Evolutionary conservation across 2,329 filamentous ascomycete genomes (phyloP).

Genomic region (Xylariales sp.): DNA sequence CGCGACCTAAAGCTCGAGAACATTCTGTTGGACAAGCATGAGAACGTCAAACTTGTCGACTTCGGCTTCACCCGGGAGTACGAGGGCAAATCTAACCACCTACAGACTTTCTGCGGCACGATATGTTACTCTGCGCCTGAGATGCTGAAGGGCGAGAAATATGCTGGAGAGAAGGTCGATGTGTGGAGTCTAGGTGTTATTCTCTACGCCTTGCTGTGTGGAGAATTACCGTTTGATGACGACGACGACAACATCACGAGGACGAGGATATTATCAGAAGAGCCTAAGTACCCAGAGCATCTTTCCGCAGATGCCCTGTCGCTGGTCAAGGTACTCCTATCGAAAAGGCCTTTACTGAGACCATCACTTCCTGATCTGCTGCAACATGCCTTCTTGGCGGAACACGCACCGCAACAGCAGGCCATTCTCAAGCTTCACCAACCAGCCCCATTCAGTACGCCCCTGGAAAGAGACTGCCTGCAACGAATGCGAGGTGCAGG

Average conservation of each 20-base stretch:
- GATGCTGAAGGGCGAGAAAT: conserved; percentile 98
- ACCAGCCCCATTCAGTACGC: conserved; percentile 76
- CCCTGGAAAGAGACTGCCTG: conserved; percentile 83
- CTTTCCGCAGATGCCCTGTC: conserved; percentile 73
- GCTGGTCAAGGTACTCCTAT: conserved; percentile 75
- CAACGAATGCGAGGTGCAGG: conserved; percentile 91
- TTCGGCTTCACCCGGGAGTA: conserved; percentile 98
- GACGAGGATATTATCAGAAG: conserved; percentile 75
- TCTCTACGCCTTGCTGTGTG: conserved; percentile 74
- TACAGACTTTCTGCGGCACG: conserved; percentile 97
- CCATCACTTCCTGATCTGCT: conserved; percentile 82
- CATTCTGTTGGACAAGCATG: conserved; percentile 91
- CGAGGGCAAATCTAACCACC: conserved; percentile 86
- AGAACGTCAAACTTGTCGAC: conserved; percentile 95
- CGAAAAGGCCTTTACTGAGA: conserved; percentile 80
- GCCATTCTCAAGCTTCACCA: conserved; percentile 80
- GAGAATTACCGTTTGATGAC: conserved; percentile 91
- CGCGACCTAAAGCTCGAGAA: conserved; percentile 96
- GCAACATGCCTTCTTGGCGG: conserved; percentile 79
- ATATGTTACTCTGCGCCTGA: conserved; percentile 97
- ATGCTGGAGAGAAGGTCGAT: conserved; percentile 95
- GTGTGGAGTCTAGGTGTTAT: conserved; percentile 91
- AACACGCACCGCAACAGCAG: conserved; percentile 83
- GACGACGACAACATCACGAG: conserved; percentile 89
- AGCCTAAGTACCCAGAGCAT: conserved; percentile 78